Conservation (phyloP, 768 basidiomycete genomes). For the Pleurotus platypus region DNA sequence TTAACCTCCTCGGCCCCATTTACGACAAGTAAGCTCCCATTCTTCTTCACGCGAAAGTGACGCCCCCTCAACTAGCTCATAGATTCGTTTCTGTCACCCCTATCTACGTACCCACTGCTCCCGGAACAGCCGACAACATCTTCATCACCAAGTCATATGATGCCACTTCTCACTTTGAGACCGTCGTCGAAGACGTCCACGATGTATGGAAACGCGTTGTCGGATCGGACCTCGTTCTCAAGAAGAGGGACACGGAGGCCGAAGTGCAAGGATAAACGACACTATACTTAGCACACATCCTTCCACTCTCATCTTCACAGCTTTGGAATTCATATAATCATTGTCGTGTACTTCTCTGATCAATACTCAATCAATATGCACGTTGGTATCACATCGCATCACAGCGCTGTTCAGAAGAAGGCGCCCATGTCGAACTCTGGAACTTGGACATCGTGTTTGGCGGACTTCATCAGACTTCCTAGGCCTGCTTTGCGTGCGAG, state of each 20-base stretch:
- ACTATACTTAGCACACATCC: slow-evolving; percentile 2
- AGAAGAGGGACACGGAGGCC: slow-evolving; percentile 78
- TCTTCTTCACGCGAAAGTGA: slow-evolving; percentile 9
- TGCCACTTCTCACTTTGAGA: slow-evolving; percentile 98
- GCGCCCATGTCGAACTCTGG: slow-evolving; percentile 87
- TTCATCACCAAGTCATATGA: slow-evolving; percentile 98
- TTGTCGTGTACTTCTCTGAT: slow-evolving; percentile 13
- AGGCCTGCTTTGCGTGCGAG: slow-evolving; percentile 68
- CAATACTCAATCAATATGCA: background rate
- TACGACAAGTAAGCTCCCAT: slow-evolving; percentile 76
- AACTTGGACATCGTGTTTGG: slow-evolving; percentile 81
- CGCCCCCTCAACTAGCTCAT: background rate
- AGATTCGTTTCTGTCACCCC: slow-evolving; percentile 91
- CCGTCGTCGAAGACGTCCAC: slow-evolving; percentile 94
- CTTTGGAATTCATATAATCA: slow-evolving; percentile 12
- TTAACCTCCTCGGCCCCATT: slow-evolving; percentile 88
- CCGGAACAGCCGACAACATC: slow-evolving; percentile 83
- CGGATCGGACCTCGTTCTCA: slow-evolving; percentile 76
- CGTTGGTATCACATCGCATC: background rate
- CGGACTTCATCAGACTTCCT: slow-evolving; percentile 86
- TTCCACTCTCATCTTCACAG: slow-evolving; percentile 8
- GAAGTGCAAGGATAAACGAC: slow-evolving; percentile 48
- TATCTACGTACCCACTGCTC: slow-evolving; percentile 83
- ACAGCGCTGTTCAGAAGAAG: slow-evolving; percentile 48
- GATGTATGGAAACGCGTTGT: slow-evolving; percentile 92